Evolutionary conservation across 192 early-diverging fungal genomes (phyloP), one percentile per base, ranked within the genome.

Genomic region (Linnemannia zychae): DNA sequence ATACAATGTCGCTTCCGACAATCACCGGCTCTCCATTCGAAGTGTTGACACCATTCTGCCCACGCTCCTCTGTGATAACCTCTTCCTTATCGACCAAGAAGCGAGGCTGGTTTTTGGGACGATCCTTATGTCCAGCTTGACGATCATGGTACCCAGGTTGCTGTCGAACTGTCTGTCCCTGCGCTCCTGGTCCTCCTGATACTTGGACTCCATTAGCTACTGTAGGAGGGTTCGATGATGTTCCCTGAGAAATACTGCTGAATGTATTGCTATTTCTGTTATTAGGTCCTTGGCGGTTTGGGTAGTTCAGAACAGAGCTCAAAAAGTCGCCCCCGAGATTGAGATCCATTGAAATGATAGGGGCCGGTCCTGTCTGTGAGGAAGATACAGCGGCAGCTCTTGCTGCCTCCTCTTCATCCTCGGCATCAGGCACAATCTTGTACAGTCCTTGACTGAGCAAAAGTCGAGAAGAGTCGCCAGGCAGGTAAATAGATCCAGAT

Each of bases 1-100:
- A 72, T 1, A 85, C 83, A 37, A 85, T 79, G 37, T 85, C 83
- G 33, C 83, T 85, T 49, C 83, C 83, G 11, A 85, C 83, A 79
- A 85, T 85, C 38, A 85, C 83, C 16, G 34, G n/a, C 4, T 36
- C 36, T n/a, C 34, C 36, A 4, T 67, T 49, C 22, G 4, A 15
- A 4, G 22, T 34, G 52, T 34, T 15, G 31, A 13, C 18, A 1
- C 15, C 50, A 22, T 66, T 7, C 71, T 75, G 49, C 16, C 1
- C 20, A 47, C 44, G 65, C 1, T 73, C 36, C 37, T 74, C 72
- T n/a, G 70, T 24, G 17, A 68, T 7, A 49, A 38, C 13, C 31
- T 77, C 81, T 38, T 83, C 68, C 52, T 77, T 83, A 12, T 74
- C 75, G 2, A 60, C 33, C 69, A 66, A 20, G 24, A 46, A 52